phyloP scores from a whole-genome alignment of 805 yeast species.

The Diddensiella santjacobensis region DNA sequence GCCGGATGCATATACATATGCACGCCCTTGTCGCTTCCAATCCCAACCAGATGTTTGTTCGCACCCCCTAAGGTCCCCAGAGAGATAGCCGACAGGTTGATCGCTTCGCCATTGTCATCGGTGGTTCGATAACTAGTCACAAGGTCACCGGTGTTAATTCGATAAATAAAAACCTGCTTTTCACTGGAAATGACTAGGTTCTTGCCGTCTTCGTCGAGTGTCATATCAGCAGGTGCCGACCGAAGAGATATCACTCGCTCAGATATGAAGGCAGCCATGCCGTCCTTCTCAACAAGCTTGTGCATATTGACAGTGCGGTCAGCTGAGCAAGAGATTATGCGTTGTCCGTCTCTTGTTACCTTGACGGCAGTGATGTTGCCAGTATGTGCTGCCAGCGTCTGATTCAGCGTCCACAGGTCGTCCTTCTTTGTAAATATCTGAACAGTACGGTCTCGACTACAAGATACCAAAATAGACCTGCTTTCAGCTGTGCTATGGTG shows the following conservation, averaged over 20 bases:
- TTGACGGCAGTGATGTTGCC: conserved; percentile 46
- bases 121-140: conserved; percentile 40
- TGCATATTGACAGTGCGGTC: conserved; percentile 61
- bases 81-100: conserved; percentile 16
- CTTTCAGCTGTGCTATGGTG: background rate
- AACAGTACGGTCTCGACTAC: conserved; percentile 59
- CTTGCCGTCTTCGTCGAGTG: conserved; percentile 12
- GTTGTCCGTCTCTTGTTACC: conserved; percentile 27
- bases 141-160: conserved; percentile 34
- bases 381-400: conserved; percentile 57
- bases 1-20: conserved; percentile 44
- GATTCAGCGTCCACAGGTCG: conserved; percentile 49
- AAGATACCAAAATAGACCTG: conserved; percentile 18
- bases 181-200: conserved; percentile 51
- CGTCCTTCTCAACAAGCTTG: conserved; percentile 32
- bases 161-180: conserved; percentile 43
- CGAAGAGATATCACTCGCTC: conserved; percentile 50
- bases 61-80: conserved; percentile 5
- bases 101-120: conserved; percentile 28
- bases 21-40: conserved; percentile 54
- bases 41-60: conserved; percentile 28
- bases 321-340: conserved; percentile 52
- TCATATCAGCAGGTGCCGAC: conserved; percentile 35
- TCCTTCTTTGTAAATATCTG: conserved; percentile 43
- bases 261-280: conserved; percentile 28